Base-by-base conservation (phyloP, 305 asterid species). In the Solanum hybrid region DNA sequence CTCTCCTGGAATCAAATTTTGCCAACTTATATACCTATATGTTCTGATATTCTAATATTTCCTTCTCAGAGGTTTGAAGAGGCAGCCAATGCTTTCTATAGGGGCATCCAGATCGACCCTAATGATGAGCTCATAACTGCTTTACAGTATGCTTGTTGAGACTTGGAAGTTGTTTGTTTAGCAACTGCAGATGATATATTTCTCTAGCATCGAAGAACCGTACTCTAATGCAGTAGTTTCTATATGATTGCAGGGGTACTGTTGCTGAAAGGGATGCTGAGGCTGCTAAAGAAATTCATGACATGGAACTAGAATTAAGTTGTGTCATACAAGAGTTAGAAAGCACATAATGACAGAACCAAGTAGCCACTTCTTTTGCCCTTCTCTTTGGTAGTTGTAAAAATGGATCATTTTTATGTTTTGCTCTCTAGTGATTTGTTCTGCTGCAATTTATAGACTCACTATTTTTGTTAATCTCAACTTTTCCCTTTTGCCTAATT, bases 41-140 rank as follows among this genome's bases (percentile, higher is more conserved):
- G 76, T 40, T 84, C 6, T 29, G 40, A 35, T n/a, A 56, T 89
- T 89, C 19, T 10, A 31, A 27, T 51, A 1, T 87, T 42, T 75
- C 85, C 36, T 31, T 85, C 91, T 90, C 97, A 96, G 97, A 96
- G 90, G 88, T 97, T 95, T 86, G 98, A 95, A 89, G 99, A 97
- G 40, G 99, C 99, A 29, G 99, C 99, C 85, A 95, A 93, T 90
- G 95, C 98, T 79, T 97, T 97, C 93, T 96, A 95, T 27, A 98
- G 95, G 86, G 98, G 99, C 2, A 97, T 97, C 71, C 89, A 24
- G 86, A 98, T 95, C 84, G 93, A 93, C 91, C 99, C 99, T 75
- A 95, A 91, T 79, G 92, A 91, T 92, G 99, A 95, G 92, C 98
- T 27, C 72, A 9, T 27, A 69, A 88, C 95, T 85, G 98, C 99